Percentiles rank a stretch among this genome's conserved stretches.
phyloP scores from a whole-genome alignment of 805 yeast genomes.

The Priceomyces castillae region DNA sequence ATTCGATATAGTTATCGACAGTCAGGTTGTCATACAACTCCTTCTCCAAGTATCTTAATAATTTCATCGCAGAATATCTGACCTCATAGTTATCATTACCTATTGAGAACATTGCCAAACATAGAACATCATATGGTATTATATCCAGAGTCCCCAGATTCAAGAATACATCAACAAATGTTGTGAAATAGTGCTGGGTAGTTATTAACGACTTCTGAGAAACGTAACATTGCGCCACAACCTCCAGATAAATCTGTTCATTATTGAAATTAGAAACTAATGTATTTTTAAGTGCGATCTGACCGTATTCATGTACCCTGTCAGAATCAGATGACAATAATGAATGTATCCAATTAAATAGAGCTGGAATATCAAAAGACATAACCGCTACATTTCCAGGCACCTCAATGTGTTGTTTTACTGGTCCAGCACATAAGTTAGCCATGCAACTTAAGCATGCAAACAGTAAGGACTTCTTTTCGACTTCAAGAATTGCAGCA shows the following conservation, averaged over 20 bases:
- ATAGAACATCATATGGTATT: constrained; percentile 62
- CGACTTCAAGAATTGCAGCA: constrained; percentile 77
- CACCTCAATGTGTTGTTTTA: constrained; percentile 44
- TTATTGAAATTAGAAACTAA: constrained; percentile 58
- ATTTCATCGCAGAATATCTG: constrained; percentile 66
- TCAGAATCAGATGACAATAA: constrained; percentile 60
- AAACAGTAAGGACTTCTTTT: constrained; percentile 63
- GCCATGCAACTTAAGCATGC: constrained; percentile 85
- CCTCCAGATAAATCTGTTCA: constrained; percentile 51
- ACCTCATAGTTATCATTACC: constrained; percentile 71
- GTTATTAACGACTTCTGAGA: constrained; percentile 49
- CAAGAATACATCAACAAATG: constrained; percentile 63
- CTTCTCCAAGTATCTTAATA: constrained; percentile 66
- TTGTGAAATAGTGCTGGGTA: constrained; percentile 66
- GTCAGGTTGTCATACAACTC: constrained; percentile 44
- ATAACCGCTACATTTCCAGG: constrained; percentile 50
- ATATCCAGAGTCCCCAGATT: constrained; percentile 47
- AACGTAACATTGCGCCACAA: constrained; percentile 69
- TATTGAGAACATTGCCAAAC: constrained; percentile 73
- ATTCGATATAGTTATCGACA: constrained; percentile 56
- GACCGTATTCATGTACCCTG: constrained; percentile 59
- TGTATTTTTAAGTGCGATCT: constrained; percentile 66
- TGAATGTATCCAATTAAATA: constrained; percentile 79
- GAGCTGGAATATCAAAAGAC: constrained; percentile 67
- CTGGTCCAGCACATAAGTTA: constrained; percentile 70